Evolutionary conservation across 2,329 filamentous ascomycete genomes (phyloP), one percentile per base, ranked within the genome.

Genomic region (Eutypa lata): DNA sequence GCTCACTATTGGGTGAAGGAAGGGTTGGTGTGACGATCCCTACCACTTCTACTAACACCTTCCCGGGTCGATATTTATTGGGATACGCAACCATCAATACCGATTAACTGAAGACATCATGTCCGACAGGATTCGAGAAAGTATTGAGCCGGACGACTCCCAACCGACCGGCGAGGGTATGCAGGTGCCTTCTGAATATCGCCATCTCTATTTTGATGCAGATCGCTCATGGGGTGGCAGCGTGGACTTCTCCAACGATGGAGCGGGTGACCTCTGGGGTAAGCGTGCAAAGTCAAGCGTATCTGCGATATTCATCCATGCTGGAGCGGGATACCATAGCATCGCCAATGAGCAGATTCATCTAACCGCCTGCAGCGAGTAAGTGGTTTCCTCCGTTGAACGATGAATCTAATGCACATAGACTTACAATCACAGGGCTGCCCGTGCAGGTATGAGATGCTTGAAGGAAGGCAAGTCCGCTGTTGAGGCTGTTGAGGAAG

Each of bases 301-400:
- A 14, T 58, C 73, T 53, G 91, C 91, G 54, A 93, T 99, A 49
- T 97, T 96, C 70, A 87, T 99, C 44, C 94, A 99, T 71, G 94
- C 93, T 37, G 94, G 94, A 33, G 94, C 94, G 16, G 94, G 94
- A 3, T 99, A 90, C 64, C 94, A 99, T 70, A 97, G 91, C 66
- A 77, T 83, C 22, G 83, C 89, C 55, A 97, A 97, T 66, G 92
- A 99, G 68, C 77, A 80, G 52, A 79, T 89, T 37, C 94, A 99
- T 66, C 81, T 99, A 10, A 79, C 87, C 64, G 91, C 91, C 42
- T 97, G 94, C 71, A 87, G 88, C 65, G 87, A 93, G 93, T 97
- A 77, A 73, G 90, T 77, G 24, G 2, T 26, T 7, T 28, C 44
- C 33, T 48, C 45, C 8, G 8, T 13, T 42, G n/a, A n/a, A 22